Evolutionary conservation across 2,329 filamentous ascomycete species (phyloP), one percentile per base, ranked within the genome.

Genomic region (Ophiostoma australiae): DNA sequence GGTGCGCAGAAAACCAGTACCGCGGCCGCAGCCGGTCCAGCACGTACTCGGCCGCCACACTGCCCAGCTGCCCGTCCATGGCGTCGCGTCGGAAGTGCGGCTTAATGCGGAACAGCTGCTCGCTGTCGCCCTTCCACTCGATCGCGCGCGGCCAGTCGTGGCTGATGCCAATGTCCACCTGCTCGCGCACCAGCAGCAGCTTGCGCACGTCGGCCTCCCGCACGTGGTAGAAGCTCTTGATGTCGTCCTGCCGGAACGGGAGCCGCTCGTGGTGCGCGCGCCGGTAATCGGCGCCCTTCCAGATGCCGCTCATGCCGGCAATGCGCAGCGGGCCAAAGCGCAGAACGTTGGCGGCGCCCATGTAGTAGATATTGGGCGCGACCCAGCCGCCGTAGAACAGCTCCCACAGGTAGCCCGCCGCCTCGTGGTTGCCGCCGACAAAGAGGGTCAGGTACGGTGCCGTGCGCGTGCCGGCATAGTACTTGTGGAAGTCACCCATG

Each of bases 371-470:
- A 75, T 95, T 97, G 10, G 93, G 93, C 8, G 94, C 94, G 6
- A 93, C 95, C 95, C 95, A 99, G 69, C 95, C 95, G 69, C 95
- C 95, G 78, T 98, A 97, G 82, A 92, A 97, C 0, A 99, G 86
- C 80, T 99, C 95, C 84, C 90, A 95, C 5, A 97, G 83, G 80
- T 98, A 89, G 69, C 91, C 93, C 76, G 91, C 91, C 0, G 95
- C 94, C 81, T 99, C 95, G 77, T 99, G 95, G 78, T 99, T 99
- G 2, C 95, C 95, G 63, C 90, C 94, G 69, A 97, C 89, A 80
- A 98, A 98, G 65, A 98, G 83, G 20, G 95, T 99, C 66, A 97
- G 84, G 78, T 93, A 97, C 0, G 95, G 95, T 0, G 95, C 95
- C 63, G 80, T 86, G 70, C 88, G 87, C 23, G 82, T 79, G 67